phyloP scores from a whole-genome alignment of 176 grass and related monocot genomes.

The Chloris gayana region DNA sequence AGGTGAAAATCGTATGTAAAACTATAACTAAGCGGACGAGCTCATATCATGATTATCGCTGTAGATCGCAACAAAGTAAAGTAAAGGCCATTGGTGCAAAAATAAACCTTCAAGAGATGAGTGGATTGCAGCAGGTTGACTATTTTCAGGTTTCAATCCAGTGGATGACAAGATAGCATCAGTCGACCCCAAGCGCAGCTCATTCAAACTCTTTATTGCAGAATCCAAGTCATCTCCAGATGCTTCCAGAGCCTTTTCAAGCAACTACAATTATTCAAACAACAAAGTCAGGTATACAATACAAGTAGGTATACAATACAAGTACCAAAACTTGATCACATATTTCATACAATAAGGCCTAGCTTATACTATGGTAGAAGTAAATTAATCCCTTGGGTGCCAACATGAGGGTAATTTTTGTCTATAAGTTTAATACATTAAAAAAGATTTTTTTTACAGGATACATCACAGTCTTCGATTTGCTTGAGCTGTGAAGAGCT shows the following conservation, averaged over 20 bases:
- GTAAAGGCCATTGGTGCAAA: background rate
- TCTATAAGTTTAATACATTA: background rate
- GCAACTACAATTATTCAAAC: slow-evolving; percentile 59
- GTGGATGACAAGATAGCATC: slow-evolving; percentile 44
- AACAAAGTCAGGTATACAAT: slow-evolving; percentile 17
- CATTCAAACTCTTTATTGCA: slow-evolving; percentile 78
- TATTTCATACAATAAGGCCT: background rate
- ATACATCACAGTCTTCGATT: background rate
- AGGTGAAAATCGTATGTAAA: background rate
- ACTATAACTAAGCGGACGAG: background rate
- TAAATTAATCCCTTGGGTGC: background rate
- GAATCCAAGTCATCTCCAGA: slow-evolving; percentile 88
- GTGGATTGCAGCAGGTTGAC: slow-evolving; percentile 20
- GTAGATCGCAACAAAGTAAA: background rate
- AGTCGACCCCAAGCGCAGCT: slow-evolving; percentile 60
- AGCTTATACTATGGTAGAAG: background rate
- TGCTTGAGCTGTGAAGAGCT: background rate
- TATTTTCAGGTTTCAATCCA: slow-evolving; percentile 47
- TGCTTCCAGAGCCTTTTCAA: slow-evolving; percentile 78
- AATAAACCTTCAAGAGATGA: slow-evolving; percentile 49
- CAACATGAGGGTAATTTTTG: background rate
- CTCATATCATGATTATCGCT: background rate
- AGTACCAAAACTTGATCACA: background rate
- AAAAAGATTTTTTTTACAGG: background rate
- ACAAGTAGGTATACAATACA: background rate